Base-by-base conservation (phyloP, 805 yeast species). In the Metschnikowia continentalis region DNA sequence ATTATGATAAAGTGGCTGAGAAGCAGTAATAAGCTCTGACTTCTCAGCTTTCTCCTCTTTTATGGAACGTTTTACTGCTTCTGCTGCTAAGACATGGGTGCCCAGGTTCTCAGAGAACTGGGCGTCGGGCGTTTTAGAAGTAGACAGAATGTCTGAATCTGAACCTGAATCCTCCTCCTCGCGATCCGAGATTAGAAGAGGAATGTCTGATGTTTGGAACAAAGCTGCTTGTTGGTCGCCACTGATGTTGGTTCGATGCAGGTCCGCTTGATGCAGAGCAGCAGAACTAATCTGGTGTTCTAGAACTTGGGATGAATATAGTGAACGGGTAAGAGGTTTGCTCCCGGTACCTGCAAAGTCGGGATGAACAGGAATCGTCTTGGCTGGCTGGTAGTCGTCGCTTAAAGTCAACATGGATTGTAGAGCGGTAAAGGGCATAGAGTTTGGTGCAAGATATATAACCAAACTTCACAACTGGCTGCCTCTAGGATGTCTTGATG, bases 141-240 rank as follows among this genome's bases (percentile, higher is more conserved):
- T 59, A 51, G 50, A 51, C 15, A 55, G 46, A 49, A 59, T 57
- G 32, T 68, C 74, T 39, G 60, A 63, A 38, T 67, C 70, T 4
- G 67, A 63, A 17, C 47, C 55, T 3, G 68, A 64, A 17, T 49
- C 56, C 22, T 56, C 67, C 35, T 66, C 74, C 32, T 57, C 61
- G 56, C 61, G 54, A 48, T 70, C 74, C 30, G 72, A 61, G 11
- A 70, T 60, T 22, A 70, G 59, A 32, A 62, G 61, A 8, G 74
- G 74, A 42, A 69, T 59, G 49, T 69, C 74, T 35, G 23, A 23
- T 20, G 46, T 20, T n/a, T 42, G 46, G 23, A 42, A n/a, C 46
- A 32, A 22, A 14, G 37, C 17, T n/a, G 38, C 10, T n/a, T 42
- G 15, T 20, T 20, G 38, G 22, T 22, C 46, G 20, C 46, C 43